Percentiles rank a stretch among this genome's conserved stretches.
Evolutionary conservation across 164 flowering plant species (phyloP).

Genomic region (Dillenia turbinata): DNA sequence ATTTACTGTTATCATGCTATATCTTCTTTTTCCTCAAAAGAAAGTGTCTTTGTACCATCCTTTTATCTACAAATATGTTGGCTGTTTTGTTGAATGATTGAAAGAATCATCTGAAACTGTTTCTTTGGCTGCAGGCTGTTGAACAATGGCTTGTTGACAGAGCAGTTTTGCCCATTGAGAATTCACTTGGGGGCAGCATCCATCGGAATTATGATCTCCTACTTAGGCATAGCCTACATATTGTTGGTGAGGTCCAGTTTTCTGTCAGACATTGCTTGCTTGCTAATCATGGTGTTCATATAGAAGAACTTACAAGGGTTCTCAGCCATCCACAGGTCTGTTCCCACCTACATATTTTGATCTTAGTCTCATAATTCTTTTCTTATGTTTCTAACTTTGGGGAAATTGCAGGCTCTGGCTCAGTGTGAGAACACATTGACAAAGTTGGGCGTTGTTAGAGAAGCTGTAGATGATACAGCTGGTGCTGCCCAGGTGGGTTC

Average conservation of each 20-base stretch:
- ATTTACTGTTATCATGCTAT: too few species aligned
- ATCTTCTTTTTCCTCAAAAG: too few species aligned
- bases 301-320: constrained; percentile 71
- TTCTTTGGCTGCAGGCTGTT: constrained; percentile 58
- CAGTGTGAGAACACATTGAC: constrained; percentile 95
- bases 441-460: constrained; percentile 79
- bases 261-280: constrained; percentile 80
- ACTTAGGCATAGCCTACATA: constrained; percentile 84
- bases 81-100: too few species aligned
- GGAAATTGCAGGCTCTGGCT: constrained; percentile 78
- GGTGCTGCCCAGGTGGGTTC: constrained; percentile 87
- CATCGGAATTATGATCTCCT: constrained; percentile 92
- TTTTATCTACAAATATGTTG: too few species aligned
- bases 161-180: constrained; percentile 95
- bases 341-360: constrained; percentile 5
- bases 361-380: neutral
- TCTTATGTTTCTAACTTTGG: neutral
- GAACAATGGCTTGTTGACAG: constrained; percentile 88
- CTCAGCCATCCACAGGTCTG: constrained; percentile 95
- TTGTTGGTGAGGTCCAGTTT: constrained; percentile 93
- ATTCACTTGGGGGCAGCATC: constrained; percentile 95
- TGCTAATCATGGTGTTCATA: constrained; percentile 70
- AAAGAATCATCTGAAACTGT: neutral
- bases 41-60: too few species aligned
- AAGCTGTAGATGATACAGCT: constrained; percentile 94